A percentile compares a stretch with the other conserved stretches of the same genome.
phyloP scores from a whole-genome alignment of 192 early-diverging fungal genomes.

The Rhizoclosmatium sp. region DNA sequence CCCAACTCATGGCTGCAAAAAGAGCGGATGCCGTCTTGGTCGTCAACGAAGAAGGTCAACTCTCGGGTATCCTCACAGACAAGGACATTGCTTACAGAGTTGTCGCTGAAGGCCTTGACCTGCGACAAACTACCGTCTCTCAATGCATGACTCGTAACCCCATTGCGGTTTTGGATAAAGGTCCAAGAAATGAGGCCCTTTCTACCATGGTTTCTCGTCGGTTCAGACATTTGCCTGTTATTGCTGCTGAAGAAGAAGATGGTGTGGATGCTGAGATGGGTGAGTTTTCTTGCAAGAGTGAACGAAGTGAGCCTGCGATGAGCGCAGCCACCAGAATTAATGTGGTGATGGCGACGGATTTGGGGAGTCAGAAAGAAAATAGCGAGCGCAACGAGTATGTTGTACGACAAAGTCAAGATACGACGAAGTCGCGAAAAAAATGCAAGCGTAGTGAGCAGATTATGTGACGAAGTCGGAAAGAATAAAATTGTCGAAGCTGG shows the following conservation, averaged over 20 bases:
- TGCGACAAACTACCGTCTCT: conserved; percentile 66
- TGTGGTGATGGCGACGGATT: too few species aligned
- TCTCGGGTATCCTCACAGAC: conserved; percentile 96
- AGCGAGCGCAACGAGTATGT: too few species aligned
- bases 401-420: too few species aligned
- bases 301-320: too few species aligned
- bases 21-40: conserved; percentile 93
- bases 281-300: background rate
- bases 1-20: conserved; percentile 91
- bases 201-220: conserved; percentile 57
- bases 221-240: conserved; percentile 61
- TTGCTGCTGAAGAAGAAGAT: conserved; percentile 46
- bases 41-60: conserved; percentile 90
- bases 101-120: conserved; percentile 74
- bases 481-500: too few species aligned
- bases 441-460: too few species aligned
- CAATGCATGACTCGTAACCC: conserved; percentile 93
- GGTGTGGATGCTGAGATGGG: conserved; percentile 36
- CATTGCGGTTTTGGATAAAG: conserved; percentile 77
- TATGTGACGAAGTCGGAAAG: too few species aligned
- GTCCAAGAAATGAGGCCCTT: conserved; percentile 53
- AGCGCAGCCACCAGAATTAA: too few species aligned
- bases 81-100: conserved; percentile 97
- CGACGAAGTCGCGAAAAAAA: too few species aligned
- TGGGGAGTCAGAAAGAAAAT: too few species aligned